phyloP scores from a whole-genome alignment of 768 basidiomycete species.

The Rhodotorula graminis region DNA sequence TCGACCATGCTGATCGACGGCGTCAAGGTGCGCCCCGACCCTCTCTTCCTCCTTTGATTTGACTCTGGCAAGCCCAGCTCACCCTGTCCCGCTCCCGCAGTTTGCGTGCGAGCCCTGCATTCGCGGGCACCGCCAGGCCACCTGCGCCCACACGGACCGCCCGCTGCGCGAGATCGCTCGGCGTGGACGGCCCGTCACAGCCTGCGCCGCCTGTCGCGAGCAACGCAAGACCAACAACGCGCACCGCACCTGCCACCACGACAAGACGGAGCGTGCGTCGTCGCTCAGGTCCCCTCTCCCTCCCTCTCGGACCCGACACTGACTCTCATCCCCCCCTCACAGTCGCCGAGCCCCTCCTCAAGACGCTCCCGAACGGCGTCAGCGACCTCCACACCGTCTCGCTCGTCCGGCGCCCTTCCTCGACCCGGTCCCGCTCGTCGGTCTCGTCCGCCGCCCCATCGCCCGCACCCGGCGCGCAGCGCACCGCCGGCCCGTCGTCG shows the following conservation, averaged over 20 bases:
- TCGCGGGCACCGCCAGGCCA: conserved; percentile 87
- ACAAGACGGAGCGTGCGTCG: conserved; percentile 3
- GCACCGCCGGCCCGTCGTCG: background rate
- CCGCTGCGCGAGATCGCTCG: conserved; percentile 91
- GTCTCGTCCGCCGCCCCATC: conserved; percentile 5
- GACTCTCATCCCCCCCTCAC: background rate
- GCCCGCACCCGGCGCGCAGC: background rate
- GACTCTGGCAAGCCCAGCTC: background rate
- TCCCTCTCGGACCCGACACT: background rate
- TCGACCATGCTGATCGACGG: conserved; percentile 28
- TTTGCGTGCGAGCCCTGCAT: conserved; percentile 76
- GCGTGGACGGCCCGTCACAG: conserved; percentile 85
- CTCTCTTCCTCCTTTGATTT: background rate
- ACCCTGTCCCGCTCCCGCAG: background rate
- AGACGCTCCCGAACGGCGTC: conserved; percentile 16
- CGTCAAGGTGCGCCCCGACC: conserved; percentile 19
- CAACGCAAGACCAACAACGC: conserved; percentile 63
- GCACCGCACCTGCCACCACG: conserved; percentile 19
- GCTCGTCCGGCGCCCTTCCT: conserved; percentile 22
- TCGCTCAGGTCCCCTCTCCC: too few species aligned
- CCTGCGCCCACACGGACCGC: conserved; percentile 76
- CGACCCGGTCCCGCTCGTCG: conserved; percentile 9
- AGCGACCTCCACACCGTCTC: conserved; percentile 1
- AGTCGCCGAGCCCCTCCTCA: conserved; percentile 3
- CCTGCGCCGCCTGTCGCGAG: conserved; percentile 78